These are phyloP conservation scores for Pseudopithomyces maydicus DNA, from an alignment of 2,329 filamentous ascomycete genomes.

Conservation along the genomic window DNA sequence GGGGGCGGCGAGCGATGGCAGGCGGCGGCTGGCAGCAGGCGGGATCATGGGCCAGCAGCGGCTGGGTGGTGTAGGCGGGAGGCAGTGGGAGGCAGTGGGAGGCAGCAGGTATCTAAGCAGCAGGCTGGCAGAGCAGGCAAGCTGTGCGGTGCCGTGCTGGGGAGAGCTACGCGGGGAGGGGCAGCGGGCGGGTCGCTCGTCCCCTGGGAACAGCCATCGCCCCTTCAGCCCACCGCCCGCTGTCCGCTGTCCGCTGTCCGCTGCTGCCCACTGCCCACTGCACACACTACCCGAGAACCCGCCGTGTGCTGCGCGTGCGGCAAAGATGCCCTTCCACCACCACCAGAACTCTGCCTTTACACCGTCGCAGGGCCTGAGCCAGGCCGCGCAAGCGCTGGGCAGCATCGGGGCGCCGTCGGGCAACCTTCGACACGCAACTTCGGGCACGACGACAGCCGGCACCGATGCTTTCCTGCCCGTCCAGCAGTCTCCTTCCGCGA, in stretches of 20 bases:
- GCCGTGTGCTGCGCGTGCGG: constrained; percentile 9
- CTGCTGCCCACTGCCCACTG: neutral
- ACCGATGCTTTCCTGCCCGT: constrained; percentile 50
- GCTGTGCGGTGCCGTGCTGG: too few species aligned
- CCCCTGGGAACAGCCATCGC: neutral
- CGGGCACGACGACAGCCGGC: constrained; percentile 49
- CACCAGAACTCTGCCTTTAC: constrained; percentile 37
- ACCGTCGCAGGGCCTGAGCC: constrained; percentile 51
- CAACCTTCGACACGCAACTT: constrained; percentile 46
- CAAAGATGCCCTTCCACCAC: constrained; percentile 47
- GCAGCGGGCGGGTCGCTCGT: neutral
- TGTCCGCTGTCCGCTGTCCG: neutral
- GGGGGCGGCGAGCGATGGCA: neutral
- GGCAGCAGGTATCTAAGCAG: too few species aligned
- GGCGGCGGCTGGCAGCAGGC: neutral
- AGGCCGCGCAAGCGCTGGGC: constrained; percentile 53
- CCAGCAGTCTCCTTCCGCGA: neutral
- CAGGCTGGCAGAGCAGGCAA: too few species aligned
- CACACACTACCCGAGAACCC: neutral
- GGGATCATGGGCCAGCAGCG: too few species aligned
- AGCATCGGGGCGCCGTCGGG: constrained; percentile 53
- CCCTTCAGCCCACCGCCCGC: neutral
- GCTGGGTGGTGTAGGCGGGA: neutral
- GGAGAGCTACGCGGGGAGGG: neutral
- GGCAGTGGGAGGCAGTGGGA: too few species aligned